Conservation (phyloP, 768 basidiomycete species). For the Russula sp. region DNA sequence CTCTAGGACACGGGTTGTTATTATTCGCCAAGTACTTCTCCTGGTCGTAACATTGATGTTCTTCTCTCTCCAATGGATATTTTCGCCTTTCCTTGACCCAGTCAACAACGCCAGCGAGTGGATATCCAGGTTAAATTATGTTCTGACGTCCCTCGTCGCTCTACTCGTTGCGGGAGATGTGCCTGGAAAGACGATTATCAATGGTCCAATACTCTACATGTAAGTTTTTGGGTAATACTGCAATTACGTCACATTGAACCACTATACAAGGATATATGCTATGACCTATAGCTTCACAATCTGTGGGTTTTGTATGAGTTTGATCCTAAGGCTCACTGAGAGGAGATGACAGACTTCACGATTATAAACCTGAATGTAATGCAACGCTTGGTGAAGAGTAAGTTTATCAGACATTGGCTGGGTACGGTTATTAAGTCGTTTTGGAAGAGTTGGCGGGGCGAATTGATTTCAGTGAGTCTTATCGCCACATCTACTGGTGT, state of each 20-base stretch:
- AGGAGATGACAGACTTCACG: conserved; percentile 48
- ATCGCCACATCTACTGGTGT: neutral
- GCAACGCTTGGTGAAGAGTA: conserved; percentile 59
- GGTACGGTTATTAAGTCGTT: neutral
- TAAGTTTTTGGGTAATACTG: conserved; percentile 32
- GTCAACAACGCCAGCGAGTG: conserved; percentile 73
- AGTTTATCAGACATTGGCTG: conserved; percentile 24
- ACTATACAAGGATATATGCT: conserved; percentile 38
- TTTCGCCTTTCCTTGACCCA: conserved; percentile 62
- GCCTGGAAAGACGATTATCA: conserved; percentile 47
- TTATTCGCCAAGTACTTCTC: conserved; percentile 58
- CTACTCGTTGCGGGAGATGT: conserved; percentile 56
- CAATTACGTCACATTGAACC: neutral
- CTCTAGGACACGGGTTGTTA: conserved; percentile 43
- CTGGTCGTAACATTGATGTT: conserved; percentile 51
- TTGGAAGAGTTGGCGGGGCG: conserved; percentile 49
- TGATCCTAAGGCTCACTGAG: conserved; percentile 16
- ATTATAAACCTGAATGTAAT: conserved; percentile 47
- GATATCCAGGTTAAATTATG: conserved; percentile 64
- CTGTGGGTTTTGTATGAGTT: conserved; percentile 38
- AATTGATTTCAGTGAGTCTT: conserved; percentile 65
- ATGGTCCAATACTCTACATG: conserved; percentile 61
- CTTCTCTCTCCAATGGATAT: conserved; percentile 54
- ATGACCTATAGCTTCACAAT: conserved; percentile 63
- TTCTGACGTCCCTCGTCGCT: conserved; percentile 57